Percentiles rank a stretch among this genome's conserved stretches.
These are phyloP conservation scores for Stereocaulon alpinum DNA, from an alignment of 495 filamentous ascomycete species.

Conservation along the genomic window DNA sequence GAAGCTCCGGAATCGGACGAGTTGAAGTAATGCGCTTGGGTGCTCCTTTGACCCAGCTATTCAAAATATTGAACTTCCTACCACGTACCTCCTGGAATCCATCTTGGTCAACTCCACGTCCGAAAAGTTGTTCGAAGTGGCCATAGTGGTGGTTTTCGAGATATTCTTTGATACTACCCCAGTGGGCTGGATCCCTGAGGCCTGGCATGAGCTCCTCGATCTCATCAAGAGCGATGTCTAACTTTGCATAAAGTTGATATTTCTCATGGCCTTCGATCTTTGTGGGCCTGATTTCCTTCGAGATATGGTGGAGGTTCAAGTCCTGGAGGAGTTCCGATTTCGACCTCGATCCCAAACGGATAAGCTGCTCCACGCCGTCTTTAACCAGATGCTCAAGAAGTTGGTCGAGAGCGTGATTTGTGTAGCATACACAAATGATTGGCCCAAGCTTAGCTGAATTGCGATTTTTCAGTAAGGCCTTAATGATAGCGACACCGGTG, in stretches of 20 bases:
- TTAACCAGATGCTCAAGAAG: constrained; percentile 53
- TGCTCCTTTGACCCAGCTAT: constrained; percentile 16
- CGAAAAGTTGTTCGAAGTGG: constrained; percentile 27
- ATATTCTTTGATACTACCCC: constrained; percentile 17
- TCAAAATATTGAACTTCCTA: constrained; percentile 12
- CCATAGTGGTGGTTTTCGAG: constrained; percentile 13
- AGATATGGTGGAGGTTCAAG: constrained; percentile 18
- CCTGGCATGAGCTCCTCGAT: constrained; percentile 5
- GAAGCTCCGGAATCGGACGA: constrained; percentile 15
- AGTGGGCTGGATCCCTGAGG: constrained; percentile 6
- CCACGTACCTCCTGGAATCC: constrained; percentile 21
- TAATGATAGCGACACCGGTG: constrained; percentile 48
- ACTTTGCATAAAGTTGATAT: constrained; percentile 4
- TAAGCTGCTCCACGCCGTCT: constrained; percentile 45
- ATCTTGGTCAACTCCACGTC: constrained; percentile 18
- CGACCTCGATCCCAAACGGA: constrained; percentile 59
- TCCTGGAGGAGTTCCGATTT: constrained; percentile 42
- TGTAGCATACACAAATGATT: constrained; percentile 57
- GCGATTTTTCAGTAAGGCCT: constrained; percentile 52
- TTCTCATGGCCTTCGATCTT: constrained; percentile 15
- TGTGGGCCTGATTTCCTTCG: constrained; percentile 15
- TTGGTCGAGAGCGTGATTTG: constrained; percentile 68
- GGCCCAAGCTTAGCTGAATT: constrained; percentile 43
- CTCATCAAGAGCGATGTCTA: constrained; percentile 6
- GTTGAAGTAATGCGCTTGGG: constrained; percentile 13